Evolutionary conservation across 1,139 yeast species (phyloP), one percentile per base, ranked within the genome.

Genomic region (Blastobotrys indianensis): DNA sequence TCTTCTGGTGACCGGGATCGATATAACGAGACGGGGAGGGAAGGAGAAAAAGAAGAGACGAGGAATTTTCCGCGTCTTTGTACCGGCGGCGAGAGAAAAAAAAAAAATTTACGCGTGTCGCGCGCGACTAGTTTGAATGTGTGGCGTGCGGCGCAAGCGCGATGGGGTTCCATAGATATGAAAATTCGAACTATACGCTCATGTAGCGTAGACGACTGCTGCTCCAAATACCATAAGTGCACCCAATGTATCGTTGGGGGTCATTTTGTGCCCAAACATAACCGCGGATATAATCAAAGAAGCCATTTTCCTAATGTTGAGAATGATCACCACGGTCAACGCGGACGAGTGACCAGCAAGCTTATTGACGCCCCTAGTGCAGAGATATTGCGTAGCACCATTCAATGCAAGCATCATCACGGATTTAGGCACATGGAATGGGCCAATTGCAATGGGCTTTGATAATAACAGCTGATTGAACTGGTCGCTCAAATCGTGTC

Each of bases 341-440:
- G 90, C 83, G 28, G 77, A 68, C 1, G 80, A 69, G 28, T 64
- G 65, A 6, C 83, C 78, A 0, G 82, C 79, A 20, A 83, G 65
- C 56, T 70, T 70, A 56, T 80, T 81, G 17, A 82, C 90, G 2
- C 90, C 88, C 13, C 77, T 66, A 2, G 80, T 77, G 58, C 94
- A 84, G 3, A 78, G 46, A 54, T 75, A 74, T 60, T 84, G 94
- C 0, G 88, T 76, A 0, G 70, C 39, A n/a, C 76, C 74, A 58
- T 82, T 83, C 15, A 70, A 51, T 2, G 57, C 33, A 38, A 70
- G 61, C 45, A 61, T 68, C 17, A 63, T 41, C 10, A 69, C 47
- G 7, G 51, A 49, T 28, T 41, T 34, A 4, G 57, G 48, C 9
- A 57, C 44, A 4, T 7, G 4, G 25, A 20, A 20, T 20, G 25